Conservation (phyloP, 495 filamentous ascomycete species). For the Amorphotheca resinae region DNA sequence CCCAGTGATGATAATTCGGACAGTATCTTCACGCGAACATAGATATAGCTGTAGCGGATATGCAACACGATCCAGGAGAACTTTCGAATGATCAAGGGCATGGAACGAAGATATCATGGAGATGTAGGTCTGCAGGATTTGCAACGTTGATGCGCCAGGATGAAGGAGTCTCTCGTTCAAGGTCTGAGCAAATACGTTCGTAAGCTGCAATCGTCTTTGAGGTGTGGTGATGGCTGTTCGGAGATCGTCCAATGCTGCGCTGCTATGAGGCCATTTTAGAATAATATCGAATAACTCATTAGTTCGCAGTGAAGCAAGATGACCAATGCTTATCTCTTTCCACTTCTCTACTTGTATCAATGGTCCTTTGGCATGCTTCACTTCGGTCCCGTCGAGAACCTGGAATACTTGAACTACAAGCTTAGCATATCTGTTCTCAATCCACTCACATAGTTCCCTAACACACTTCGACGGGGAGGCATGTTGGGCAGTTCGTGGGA, state of each 20-base stretch:
- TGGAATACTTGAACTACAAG: conserved; percentile 53
- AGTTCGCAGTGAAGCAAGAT: conserved; percentile 56
- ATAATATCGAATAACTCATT: conserved; percentile 82
- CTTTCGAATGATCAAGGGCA: conserved; percentile 80
- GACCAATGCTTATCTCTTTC: conserved; percentile 66
- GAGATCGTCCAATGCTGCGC: conserved; percentile 72
- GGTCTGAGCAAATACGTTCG: conserved; percentile 53
- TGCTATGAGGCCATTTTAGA: conserved; percentile 67
- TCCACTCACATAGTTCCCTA: conserved; percentile 50
- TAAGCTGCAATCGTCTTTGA: conserved; percentile 49
- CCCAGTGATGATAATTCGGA: conserved; percentile 74
- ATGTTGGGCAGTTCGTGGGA: conserved; percentile 11
- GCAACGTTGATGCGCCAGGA: conserved; percentile 75
- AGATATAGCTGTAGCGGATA: conserved; percentile 75
- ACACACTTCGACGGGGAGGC: conserved; percentile 37
- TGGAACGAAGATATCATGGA: conserved; percentile 83
- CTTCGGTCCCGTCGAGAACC: conserved; percentile 15
- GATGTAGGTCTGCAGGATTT: conserved; percentile 85
- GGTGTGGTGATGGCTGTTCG: conserved; percentile 38
- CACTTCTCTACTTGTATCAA: conserved; percentile 59
- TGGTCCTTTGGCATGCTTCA: conserved; percentile 2
- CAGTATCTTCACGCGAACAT: conserved; percentile 85
- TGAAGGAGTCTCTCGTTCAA: conserved; percentile 68
- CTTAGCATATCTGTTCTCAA: conserved; percentile 56
- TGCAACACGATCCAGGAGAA: conserved; percentile 77